These are phyloP conservation scores for Fomitopsis pulvina DNA, from an alignment of 768 basidiomycete genomes.

Conservation along the genomic window DNA sequence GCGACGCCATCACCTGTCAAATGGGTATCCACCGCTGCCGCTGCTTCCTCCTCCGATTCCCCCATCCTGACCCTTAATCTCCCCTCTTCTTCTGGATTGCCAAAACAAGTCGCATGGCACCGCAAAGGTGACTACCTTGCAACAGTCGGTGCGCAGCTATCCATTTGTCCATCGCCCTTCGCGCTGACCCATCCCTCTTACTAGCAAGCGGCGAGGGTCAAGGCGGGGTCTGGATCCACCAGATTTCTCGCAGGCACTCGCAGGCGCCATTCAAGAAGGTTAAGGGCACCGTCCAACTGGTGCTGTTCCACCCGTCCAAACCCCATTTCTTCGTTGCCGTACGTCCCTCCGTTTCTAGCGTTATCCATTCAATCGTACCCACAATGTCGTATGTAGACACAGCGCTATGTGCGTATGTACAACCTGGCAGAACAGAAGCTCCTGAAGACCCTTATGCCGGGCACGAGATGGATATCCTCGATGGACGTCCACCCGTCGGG, in stretches of 20 bases:
- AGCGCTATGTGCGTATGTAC: slow-evolving; percentile 93
- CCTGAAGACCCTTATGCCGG: slow-evolving; percentile 90
- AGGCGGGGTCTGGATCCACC: slow-evolving; percentile 92
- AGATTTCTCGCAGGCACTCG: slow-evolving; percentile 87
- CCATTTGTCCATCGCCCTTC: neutral
- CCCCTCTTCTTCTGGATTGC: slow-evolving; percentile 58
- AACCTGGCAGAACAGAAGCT: slow-evolving; percentile 92
- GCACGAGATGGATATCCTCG: slow-evolving; percentile 94
- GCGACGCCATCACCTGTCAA: slow-evolving; percentile 58
- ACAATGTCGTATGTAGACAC: slow-evolving; percentile 51
- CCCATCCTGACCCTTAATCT: slow-evolving; percentile 57
- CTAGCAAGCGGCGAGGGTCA: slow-evolving; percentile 63
- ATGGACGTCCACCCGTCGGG: slow-evolving; percentile 96
- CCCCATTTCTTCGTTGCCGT: slow-evolving; percentile 98
- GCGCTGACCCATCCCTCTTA: neutral
- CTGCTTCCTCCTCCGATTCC: slow-evolving; percentile 41
- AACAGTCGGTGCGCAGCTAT: slow-evolving; percentile 65
- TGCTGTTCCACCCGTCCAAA: slow-evolving; percentile 90
- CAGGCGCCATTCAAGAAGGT: slow-evolving; percentile 98
- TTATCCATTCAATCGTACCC: neutral
- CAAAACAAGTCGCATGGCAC: slow-evolving; percentile 88
- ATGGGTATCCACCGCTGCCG: slow-evolving; percentile 51
- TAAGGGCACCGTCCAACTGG: slow-evolving; percentile 84
- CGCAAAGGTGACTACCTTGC: slow-evolving; percentile 92
- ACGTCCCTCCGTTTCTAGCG: slow-evolving; percentile 26